phyloP scores from a whole-genome alignment of 2,329 filamentous ascomycete genomes.

The Diaporthe velutina region DNA sequence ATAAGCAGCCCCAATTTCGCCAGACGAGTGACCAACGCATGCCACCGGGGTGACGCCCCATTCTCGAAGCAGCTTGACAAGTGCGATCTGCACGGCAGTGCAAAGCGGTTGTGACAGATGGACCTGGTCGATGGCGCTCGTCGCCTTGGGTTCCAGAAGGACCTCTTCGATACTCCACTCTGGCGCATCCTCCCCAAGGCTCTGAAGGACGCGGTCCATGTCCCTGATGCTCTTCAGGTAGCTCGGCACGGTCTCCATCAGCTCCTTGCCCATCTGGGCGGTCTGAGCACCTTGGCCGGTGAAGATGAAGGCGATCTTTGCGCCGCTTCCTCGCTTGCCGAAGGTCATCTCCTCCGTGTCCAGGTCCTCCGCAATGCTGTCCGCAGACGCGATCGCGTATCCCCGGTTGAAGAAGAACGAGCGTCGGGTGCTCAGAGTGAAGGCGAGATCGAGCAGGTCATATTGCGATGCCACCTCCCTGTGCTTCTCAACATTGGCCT shows the following conservation, averaged over 20 bases:
- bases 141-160: constrained; percentile 38
- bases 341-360: neutral
- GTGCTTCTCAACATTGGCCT: neutral
- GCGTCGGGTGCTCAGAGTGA: constrained; percentile 5
- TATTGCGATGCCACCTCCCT: neutral
- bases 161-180: constrained; percentile 46
- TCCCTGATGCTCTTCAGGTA: constrained; percentile 34
- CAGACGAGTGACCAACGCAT: constrained; percentile 43
- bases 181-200: constrained; percentile 39
- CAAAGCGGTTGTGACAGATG: constrained; percentile 41
- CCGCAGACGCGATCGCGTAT: neutral
- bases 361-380: neutral
- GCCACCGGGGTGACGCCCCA: constrained; percentile 39
- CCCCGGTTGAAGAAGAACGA: neutral
- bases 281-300: constrained; percentile 52
- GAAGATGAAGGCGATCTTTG: constrained; percentile 45
- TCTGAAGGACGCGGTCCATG: neutral
- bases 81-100: constrained; percentile 51
- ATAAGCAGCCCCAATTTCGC: constrained; percentile 45
- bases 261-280: constrained; percentile 44
- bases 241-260: constrained; percentile 41
- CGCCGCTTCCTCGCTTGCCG: neutral
- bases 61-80: constrained; percentile 47
- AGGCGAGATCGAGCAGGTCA: neutral
- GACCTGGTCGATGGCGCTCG: constrained; percentile 43